Base-by-base conservation (phyloP, 345 rosid genomes). In the Aquilaria sinensis region DNA sequence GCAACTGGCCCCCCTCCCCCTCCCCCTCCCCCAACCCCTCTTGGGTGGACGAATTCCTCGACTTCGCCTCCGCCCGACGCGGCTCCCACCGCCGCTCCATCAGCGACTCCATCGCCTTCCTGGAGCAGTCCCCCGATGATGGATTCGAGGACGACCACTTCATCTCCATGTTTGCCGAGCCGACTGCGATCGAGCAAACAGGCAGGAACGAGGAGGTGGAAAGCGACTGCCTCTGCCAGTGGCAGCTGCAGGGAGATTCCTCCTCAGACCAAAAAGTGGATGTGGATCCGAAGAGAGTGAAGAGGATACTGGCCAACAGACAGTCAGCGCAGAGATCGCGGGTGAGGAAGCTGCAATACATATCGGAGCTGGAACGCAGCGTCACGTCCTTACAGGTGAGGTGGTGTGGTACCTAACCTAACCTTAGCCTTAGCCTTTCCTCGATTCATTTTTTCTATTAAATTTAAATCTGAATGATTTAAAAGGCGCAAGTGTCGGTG, bases 281-380 rank as follows among this genome's bases (percentile, higher is more conserved):
- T 72, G 29, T 73, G 8, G 98, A 92, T 72, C 98, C 96, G 29
- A 92, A 89, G 66, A 76, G 98, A 61, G 98, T 89, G 14, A 92
- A 92, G 68, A 92, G 98, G 96, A 92, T 92, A 59, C 72, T 92
- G 78, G 98, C 96, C 54, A 92, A 92, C 69, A 74, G 98, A 59
- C 98, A 92, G 71, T 92, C 98, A 12, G 96, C 98, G 31, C 98
- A 92, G 53, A 83, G 96, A 72, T 92, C 98, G 67, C 79, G 98
- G 61, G 98, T 89, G 66, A 80, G 92, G 74, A 92, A 92, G 77
- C 77, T 92, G 32, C 95, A 89, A 69, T 89, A 92, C 78, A 92
- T 92, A 62, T 89, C 95, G 43, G 96, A 89, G 72, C 96, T 92
- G 14, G 96, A 92, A 78, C 98, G 92, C 1, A 83, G 89, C 70